These are phyloP conservation scores for Pilaira anomala DNA, from an alignment of 192 early-diverging fungal genomes.

Conservation along the genomic window DNA sequence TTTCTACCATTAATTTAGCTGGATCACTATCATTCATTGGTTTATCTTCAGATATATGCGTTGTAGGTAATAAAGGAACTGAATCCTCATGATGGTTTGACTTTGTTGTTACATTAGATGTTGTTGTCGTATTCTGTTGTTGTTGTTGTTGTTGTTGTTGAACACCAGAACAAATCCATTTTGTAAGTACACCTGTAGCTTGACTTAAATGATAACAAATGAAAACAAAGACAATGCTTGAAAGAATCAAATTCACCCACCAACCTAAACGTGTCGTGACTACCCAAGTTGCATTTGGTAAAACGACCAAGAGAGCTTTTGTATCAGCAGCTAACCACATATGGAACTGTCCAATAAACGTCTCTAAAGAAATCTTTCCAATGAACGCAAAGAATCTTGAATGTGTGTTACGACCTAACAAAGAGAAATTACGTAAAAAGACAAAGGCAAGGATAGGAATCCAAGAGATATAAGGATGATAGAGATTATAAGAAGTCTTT, in stretches of 20 bases:
- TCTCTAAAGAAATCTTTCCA: slow-evolving; percentile 67
- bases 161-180: slow-evolving; percentile 17
- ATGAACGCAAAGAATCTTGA: slow-evolving; percentile 55
- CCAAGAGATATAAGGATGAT: slow-evolving; percentile 65
- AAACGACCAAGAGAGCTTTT: slow-evolving; percentile 62
- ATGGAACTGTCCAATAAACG: slow-evolving; percentile 78
- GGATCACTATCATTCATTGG: neutral
- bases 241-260: slow-evolving; percentile 47
- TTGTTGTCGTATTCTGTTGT: neutral
- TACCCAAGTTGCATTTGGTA: slow-evolving; percentile 42
- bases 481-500: slow-evolving; percentile 64
- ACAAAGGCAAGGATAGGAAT: slow-evolving; percentile 61
- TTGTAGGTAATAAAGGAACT: slow-evolving; percentile 18
- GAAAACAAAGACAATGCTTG: slow-evolving; percentile 48
- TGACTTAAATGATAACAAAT: slow-evolving; percentile 46
- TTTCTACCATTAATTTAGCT: neutral
- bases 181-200: slow-evolving; percentile 39
- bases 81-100: too few relatives aligned
- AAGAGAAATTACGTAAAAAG: slow-evolving; percentile 63
- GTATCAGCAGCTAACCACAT: slow-evolving; percentile 76
- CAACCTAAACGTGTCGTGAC: slow-evolving; percentile 33
- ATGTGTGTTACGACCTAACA: slow-evolving; percentile 47
- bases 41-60: neutral
- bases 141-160: slow-evolving; percentile 7
- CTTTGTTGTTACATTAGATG: too few relatives aligned